A percentile compares a stretch with the other conserved stretches of the same genome.
phyloP scores from a whole-genome alignment of 495 filamentous ascomycete genomes.

The Hyaloscypha hepaticicola region DNA sequence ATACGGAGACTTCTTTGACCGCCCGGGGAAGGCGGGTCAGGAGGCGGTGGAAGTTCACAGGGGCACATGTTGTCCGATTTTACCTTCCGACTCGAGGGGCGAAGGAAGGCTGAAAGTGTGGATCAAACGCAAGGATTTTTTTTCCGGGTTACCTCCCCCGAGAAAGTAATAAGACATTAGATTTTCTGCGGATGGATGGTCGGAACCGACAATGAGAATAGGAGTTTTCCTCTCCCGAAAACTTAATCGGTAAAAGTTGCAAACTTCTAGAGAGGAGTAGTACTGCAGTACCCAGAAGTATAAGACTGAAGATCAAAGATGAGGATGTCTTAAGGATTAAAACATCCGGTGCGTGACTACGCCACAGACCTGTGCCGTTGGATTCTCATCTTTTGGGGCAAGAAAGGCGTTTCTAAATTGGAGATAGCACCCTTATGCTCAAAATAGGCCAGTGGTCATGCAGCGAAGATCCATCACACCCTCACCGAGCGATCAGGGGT shows the following conservation, averaged over 20 bases:
- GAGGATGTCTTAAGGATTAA: background rate
- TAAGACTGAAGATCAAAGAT: conserved; percentile 1
- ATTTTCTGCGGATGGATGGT: background rate
- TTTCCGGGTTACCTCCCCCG: background rate
- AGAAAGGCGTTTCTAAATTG: background rate
- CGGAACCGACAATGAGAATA: conserved; percentile 2
- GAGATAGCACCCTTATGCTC: background rate
- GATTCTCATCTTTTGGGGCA: background rate
- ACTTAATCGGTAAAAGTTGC: background rate
- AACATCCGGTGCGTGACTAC: background rate
- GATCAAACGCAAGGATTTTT: conserved; percentile 5
- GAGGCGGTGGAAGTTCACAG: background rate
- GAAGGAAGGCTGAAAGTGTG: conserved; percentile 5
- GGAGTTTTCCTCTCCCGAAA: background rate
- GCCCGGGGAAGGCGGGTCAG: background rate
- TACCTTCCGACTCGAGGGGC: background rate
- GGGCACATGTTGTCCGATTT: background rate
- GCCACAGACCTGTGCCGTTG: background rate
- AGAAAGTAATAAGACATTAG: conserved; percentile 6
- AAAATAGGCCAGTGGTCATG: background rate
- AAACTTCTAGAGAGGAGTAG: background rate
- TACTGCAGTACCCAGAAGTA: background rate
- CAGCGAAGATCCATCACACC: background rate
- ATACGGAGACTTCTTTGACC: too few relatives aligned
- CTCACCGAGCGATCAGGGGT: conserved; percentile 1